Percentiles rank a stretch among this genome's conserved stretches.
Evolutionary conservation across 306 rosid species (phyloP).

Genomic region (Fragaria iinumae): DNA sequence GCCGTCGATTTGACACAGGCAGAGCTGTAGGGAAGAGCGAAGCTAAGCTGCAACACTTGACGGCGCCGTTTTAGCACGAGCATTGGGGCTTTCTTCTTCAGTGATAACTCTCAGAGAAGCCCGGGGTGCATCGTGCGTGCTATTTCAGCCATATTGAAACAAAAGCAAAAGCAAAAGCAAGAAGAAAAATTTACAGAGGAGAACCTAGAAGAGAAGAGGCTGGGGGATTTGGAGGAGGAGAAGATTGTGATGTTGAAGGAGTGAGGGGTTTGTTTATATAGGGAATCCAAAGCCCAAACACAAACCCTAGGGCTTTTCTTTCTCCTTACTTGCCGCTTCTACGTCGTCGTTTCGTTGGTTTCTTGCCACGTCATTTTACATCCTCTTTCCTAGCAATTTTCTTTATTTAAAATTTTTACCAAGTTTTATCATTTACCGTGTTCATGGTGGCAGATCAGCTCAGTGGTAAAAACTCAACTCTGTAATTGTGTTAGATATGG

Average conservation of each 20-base stretch:
- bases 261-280: neutral
- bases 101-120: slow-evolving; percentile 36
- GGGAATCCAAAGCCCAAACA: neutral
- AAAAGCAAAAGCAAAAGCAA: neutral
- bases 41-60: slow-evolving; percentile 63
- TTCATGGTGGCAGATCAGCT: too few species aligned
- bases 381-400: too few species aligned
- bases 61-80: slow-evolving; percentile 52
- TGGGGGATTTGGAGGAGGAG: neutral
- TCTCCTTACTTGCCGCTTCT: neutral
- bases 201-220: neutral
- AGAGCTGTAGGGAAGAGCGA: slow-evolving; percentile 35
- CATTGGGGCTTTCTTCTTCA: slow-evolving; percentile 61
- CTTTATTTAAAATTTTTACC: too few species aligned
- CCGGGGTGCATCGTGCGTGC: slow-evolving; percentile 58
- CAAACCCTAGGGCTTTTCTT: neutral
- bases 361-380: neutral
- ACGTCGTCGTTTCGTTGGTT: neutral
- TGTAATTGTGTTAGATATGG: too few species aligned
- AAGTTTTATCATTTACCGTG: too few species aligned
- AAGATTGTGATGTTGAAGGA: neutral
- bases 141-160: neutral
- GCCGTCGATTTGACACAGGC: slow-evolving; percentile 61
- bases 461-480: too few species aligned
- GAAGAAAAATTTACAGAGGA: neutral